A percentile compares a stretch with the other conserved stretches of the same genome.
These are phyloP conservation scores for Aspergillus awamori DNA, from an alignment of 2,329 filamentous ascomycete genomes.

Conservation along the genomic window DNA sequence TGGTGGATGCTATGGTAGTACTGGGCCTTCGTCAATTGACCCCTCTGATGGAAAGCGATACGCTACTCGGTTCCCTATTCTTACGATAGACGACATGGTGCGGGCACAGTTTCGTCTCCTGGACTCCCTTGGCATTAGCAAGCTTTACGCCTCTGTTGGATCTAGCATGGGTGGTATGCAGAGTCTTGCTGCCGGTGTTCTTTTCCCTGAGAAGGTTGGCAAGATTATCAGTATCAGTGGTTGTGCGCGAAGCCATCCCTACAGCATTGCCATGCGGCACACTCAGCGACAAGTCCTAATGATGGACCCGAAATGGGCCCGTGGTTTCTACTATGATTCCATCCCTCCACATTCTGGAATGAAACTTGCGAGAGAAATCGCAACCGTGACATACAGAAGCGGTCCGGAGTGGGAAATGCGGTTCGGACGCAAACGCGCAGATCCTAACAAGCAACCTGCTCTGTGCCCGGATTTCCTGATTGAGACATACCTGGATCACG, in stretches of 20 bases:
- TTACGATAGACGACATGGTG: conserved; percentile 98
- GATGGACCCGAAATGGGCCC: conserved; percentile 98
- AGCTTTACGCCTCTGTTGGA: conserved; percentile 88
- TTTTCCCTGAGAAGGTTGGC: conserved; percentile 80
- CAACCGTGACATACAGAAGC: conserved; percentile 94
- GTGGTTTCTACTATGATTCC: conserved; percentile 87
- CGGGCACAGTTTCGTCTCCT: conserved; percentile 89
- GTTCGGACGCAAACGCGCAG: conserved; percentile 84
- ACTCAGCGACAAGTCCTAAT: conserved; percentile 96
- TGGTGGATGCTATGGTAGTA: conserved; percentile 94
- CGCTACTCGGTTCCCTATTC: conserved; percentile 90
- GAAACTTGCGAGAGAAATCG: conserved; percentile 97
- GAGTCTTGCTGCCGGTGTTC: conserved; percentile 79
- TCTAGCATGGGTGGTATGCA: conserved; percentile 99
- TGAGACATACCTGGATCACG: conserved; percentile 97
- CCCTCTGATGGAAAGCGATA: conserved; percentile 86
- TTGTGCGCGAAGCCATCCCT: conserved; percentile 91
- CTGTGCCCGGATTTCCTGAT: conserved; percentile 97
- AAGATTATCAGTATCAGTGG: conserved; percentile 88
- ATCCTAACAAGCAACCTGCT: conserved; percentile 82
- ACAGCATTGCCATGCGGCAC: conserved; percentile 98
- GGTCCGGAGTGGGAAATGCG: conserved; percentile 97
- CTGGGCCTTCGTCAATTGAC: conserved; percentile 84
- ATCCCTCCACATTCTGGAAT: conserved; percentile 94
- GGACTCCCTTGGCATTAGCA: conserved; percentile 73